Evolutionary conservation across 129 eudicot genomes (phyloP).

Genomic region (Cynara cardunculus): DNA sequence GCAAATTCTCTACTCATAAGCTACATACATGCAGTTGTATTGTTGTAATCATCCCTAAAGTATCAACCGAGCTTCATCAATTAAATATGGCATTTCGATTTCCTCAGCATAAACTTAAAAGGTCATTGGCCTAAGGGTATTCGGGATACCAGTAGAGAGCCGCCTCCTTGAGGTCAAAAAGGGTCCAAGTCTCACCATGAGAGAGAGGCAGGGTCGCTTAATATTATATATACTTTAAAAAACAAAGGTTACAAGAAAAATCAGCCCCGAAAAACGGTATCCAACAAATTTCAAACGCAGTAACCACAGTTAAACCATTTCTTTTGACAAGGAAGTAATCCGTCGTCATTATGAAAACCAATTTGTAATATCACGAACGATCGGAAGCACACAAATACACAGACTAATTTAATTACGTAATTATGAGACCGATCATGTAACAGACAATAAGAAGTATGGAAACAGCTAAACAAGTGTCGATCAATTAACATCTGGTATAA

Average conservation of each 20-base stretch:
- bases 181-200: not conserved
- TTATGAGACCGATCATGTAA: not conserved
- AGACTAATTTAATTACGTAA: not conserved
- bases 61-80: not conserved
- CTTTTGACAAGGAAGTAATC: not conserved
- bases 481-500: not conserved
- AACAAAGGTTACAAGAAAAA: not conserved
- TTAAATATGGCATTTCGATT: not conserved
- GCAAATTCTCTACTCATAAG: not conserved
- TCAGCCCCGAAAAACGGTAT: not conserved
- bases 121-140: not conserved
- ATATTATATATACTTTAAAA: too few species aligned
- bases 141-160: not conserved
- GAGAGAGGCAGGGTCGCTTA: not conserved
- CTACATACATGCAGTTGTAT: not conserved
- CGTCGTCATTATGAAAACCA: not conserved
- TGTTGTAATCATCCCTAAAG: not conserved
- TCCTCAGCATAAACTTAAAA: not conserved
- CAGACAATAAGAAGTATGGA: not conserved
- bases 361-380: not conserved
- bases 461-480: not conserved
- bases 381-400: slow-evolving; percentile 6
- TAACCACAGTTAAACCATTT: not conserved
- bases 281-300: not conserved
- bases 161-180: not conserved